phyloP scores from a whole-genome alignment of 2,329 filamentous ascomycete genomes.

The Arthrobotrys musiformis region DNA sequence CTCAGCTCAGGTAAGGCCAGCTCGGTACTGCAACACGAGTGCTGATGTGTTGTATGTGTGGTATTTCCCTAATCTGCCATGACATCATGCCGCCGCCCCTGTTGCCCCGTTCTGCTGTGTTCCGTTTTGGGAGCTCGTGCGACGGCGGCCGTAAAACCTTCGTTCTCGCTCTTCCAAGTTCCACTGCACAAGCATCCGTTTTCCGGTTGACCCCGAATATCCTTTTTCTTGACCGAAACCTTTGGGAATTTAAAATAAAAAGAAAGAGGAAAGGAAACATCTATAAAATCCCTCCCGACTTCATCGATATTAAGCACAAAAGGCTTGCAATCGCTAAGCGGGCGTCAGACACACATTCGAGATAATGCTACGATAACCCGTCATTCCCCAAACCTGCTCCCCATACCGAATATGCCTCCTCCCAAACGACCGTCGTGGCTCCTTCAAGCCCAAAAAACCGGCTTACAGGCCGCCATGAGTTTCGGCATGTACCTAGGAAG shows the following conservation, averaged over 20 bases:
- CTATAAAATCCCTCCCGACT: too few relatives aligned
- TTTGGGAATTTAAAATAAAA: too few relatives aligned
- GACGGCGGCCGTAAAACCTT: background rate
- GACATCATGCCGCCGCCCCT: background rate
- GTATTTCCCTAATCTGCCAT: background rate
- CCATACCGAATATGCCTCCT: slow-evolving; percentile 23
- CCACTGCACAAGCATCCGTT: too few relatives aligned
- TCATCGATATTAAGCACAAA: too few relatives aligned
- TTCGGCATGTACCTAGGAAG: slow-evolving; percentile 54
- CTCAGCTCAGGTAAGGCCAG: background rate
- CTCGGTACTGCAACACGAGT: too few relatives aligned
- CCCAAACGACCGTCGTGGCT: slow-evolving; percentile 46
- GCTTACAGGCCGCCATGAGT: slow-evolving; percentile 50
- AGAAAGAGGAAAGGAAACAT: too few relatives aligned
- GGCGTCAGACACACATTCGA: too few relatives aligned
- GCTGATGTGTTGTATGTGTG: background rate
- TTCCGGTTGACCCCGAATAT: background rate
- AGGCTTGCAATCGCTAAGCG: too few relatives aligned
- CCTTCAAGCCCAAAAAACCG: slow-evolving; percentile 47
- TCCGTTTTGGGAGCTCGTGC: background rate
- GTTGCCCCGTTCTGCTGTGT: too few relatives aligned
- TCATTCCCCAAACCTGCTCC: background rate
- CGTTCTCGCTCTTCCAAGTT: too few relatives aligned
- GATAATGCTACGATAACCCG: background rate
- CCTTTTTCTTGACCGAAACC: too few relatives aligned